A percentile compares a stretch with the other conserved stretches of the same genome.
These are phyloP conservation scores for Centaurea solstitialis DNA, from an alignment of 129 eudicot species.

Conservation along the genomic window DNA sequence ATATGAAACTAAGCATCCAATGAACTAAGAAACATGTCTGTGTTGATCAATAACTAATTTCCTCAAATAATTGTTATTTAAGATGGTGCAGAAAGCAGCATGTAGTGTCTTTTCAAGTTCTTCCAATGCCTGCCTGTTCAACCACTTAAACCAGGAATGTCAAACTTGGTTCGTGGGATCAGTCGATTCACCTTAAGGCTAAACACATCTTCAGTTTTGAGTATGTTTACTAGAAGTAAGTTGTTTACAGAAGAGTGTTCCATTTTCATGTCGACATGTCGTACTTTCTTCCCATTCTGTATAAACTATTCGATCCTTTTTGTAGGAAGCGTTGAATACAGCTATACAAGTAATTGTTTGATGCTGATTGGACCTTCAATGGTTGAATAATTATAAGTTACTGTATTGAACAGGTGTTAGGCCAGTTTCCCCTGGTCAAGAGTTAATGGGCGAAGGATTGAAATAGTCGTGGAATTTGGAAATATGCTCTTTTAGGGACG, in stretches of 20 bases:
- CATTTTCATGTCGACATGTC: neutral
- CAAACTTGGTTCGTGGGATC: neutral
- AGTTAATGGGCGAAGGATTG: neutral
- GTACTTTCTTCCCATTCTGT: neutral
- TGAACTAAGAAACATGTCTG: neutral
- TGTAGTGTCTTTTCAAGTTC: neutral
- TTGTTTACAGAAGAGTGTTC: neutral
- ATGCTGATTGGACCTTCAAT: neutral
- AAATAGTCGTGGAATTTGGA: neutral
- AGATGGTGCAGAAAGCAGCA: neutral
- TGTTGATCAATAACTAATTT: neutral
- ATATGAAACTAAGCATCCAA: neutral
- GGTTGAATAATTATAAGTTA: neutral
- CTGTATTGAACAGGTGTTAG: neutral
- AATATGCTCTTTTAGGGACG: neutral
- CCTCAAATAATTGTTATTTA: neutral
- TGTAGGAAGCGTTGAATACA: neutral
- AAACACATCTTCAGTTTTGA: neutral
- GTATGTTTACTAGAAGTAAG: neutral
- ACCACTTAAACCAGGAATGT: neutral
- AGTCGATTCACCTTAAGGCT: neutral
- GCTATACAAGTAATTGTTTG: neutral
- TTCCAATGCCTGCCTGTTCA: neutral
- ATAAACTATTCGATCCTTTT: neutral
- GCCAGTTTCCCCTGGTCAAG: neutral